These are phyloP conservation scores for Hanseniaspora singularis DNA, from an alignment of 805 yeast species.

Conservation along the genomic window DNA sequence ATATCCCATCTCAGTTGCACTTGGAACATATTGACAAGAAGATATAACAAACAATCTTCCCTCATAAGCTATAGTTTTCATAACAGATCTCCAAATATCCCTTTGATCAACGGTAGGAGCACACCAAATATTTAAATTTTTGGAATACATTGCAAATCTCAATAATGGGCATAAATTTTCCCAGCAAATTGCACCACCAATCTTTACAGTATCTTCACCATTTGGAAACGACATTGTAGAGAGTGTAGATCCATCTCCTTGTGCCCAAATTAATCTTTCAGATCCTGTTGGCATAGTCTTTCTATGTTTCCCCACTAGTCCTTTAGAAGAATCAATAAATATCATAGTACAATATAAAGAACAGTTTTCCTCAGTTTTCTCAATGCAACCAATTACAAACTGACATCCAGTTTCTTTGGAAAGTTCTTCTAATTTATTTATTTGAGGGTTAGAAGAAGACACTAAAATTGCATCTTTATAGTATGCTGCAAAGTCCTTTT, in stretches of 20 bases:
- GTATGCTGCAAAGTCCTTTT: conserved; percentile 32
- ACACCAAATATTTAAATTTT: conserved; percentile 33
- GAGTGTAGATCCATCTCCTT: conserved; percentile 38
- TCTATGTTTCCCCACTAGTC: conserved; percentile 31
- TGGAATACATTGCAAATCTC: conserved; percentile 34
- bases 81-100: conserved; percentile 34
- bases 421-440: conserved; percentile 27
- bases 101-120: conserved; percentile 39
- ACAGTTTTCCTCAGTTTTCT: conserved; percentile 26
- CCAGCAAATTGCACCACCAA: conserved; percentile 42
- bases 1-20: conserved; percentile 22
- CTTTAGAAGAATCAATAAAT: conserved; percentile 28
- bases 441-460: conserved; percentile 25
- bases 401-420: conserved; percentile 29
- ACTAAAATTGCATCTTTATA: conserved; percentile 29
- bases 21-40: conserved; percentile 33
- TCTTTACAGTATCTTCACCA: conserved; percentile 26
- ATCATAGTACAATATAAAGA: conserved; percentile 34
- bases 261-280: conserved; percentile 37
- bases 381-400: conserved; percentile 34
- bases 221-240: conserved; percentile 27
- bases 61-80: conserved; percentile 34
- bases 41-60: conserved; percentile 33
- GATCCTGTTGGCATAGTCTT: conserved; percentile 36
- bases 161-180: conserved; percentile 35